Percentiles rank a stretch among this genome's conserved stretches.
These are phyloP conservation scores for Lonicera japonica DNA, from an alignment of 129 eudicot genomes.

Conservation along the genomic window DNA sequence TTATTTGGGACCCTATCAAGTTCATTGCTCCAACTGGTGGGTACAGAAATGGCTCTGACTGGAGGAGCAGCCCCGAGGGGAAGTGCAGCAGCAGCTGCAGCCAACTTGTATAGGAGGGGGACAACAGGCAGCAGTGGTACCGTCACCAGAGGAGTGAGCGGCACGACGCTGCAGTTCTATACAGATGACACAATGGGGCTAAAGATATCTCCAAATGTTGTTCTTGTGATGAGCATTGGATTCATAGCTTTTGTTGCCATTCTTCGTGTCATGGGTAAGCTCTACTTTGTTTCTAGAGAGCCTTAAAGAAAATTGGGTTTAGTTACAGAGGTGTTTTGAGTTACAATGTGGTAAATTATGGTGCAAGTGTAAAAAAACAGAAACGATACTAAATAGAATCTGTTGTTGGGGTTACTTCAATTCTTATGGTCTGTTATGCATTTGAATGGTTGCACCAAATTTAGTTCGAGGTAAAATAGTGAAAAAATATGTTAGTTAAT, in stretches of 20 bases:
- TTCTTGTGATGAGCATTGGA: slow-evolving; percentile 91
- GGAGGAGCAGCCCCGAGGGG: slow-evolving; percentile 90
- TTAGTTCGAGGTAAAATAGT: no score
- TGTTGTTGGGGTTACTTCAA: not conserved
- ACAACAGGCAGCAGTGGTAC: slow-evolving; percentile 59
- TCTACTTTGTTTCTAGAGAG: slow-evolving; percentile 73
- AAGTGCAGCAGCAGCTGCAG: slow-evolving; percentile 95
- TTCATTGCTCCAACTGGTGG: not conserved
- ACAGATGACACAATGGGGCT: slow-evolving; percentile 42
- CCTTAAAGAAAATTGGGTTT: slow-evolving; percentile 20
- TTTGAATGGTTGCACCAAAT: not conserved
- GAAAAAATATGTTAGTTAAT: no score
- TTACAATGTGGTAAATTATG: not conserved
- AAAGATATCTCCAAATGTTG: slow-evolving; percentile 86
- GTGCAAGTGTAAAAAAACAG: not conserved
- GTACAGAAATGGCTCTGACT: slow-evolving; percentile 62
- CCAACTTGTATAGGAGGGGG: slow-evolving; percentile 77
- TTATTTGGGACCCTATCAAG: not conserved
- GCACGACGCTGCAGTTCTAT: slow-evolving; percentile 89
- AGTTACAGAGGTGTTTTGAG: not conserved
- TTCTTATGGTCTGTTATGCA: no score
- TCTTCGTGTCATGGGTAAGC: slow-evolving; percentile 95
- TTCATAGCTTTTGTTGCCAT: slow-evolving; percentile 92
- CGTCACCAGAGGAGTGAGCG: slow-evolving; percentile 52
- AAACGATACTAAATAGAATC: not conserved